Conservation (phyloP, 2,329 filamentous ascomycete species). For the Scolecobasidium constrictum region DNA sequence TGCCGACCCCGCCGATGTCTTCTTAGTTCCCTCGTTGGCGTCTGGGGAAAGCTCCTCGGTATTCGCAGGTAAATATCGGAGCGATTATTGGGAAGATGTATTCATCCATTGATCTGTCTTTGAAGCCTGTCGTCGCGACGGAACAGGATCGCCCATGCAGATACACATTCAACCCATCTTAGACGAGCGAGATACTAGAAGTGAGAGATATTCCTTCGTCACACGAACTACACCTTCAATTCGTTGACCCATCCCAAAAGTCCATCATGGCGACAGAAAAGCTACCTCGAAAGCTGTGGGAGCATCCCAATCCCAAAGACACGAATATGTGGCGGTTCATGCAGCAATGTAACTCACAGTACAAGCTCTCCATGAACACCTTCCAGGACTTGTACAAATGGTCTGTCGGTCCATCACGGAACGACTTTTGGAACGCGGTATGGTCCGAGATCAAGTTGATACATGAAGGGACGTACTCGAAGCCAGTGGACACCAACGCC, state of each 20-base stretch:
- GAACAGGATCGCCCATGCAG: too few relatives aligned
- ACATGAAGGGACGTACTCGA: slow-evolving; percentile 46
- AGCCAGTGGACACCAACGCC: slow-evolving; percentile 55
- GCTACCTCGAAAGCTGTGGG: slow-evolving; percentile 35
- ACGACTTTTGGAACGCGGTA: slow-evolving; percentile 54
- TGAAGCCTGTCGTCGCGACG: too few relatives aligned
- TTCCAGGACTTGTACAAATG: slow-evolving; percentile 62
- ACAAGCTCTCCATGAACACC: slow-evolving; percentile 46
- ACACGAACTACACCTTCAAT: too few relatives aligned
- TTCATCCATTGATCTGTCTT: too few relatives aligned
- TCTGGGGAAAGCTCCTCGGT: too few relatives aligned
- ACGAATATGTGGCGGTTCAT: slow-evolving; percentile 37
- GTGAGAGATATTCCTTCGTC: too few relatives aligned
- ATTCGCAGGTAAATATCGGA: too few relatives aligned
- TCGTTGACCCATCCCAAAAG: too few relatives aligned
- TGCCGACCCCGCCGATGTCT: background rate
- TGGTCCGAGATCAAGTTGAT: slow-evolving; percentile 52
- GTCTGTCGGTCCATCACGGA: slow-evolving; percentile 48
- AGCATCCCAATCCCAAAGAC: slow-evolving; percentile 31
- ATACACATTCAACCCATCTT: too few relatives aligned
- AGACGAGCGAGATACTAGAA: too few relatives aligned
- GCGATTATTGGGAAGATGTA: too few relatives aligned
- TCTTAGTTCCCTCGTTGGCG: too few relatives aligned
- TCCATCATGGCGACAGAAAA: background rate
- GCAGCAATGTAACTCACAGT: slow-evolving; percentile 48